Evolutionary conservation across 2,329 filamentous ascomycete genomes (phyloP).

Genomic region (Fusarium subglutinans): DNA sequence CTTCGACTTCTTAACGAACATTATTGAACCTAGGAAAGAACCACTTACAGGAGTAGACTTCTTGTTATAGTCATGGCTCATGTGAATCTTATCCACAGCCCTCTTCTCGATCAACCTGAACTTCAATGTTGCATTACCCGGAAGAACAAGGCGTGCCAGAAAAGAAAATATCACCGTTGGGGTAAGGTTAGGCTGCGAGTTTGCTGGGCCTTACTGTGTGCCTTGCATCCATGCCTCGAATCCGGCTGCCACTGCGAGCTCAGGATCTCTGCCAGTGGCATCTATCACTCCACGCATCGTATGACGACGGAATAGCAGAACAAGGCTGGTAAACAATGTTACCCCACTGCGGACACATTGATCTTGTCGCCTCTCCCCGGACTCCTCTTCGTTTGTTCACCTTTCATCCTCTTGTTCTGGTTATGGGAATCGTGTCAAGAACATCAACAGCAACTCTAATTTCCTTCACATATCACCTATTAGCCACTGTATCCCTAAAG

Average conservation of each 20-base stretch:
- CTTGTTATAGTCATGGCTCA: not conserved
- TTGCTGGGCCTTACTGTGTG: not conserved
- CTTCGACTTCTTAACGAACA: not conserved
- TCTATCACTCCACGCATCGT: not conserved
- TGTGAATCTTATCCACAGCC: not conserved
- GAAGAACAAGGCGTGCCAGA: not conserved
- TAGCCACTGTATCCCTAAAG: not conserved
- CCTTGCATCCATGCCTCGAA: not conserved
- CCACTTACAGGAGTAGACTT: not conserved
- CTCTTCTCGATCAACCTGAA: not conserved
- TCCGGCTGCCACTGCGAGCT: not conserved
- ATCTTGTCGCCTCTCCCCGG: not conserved
- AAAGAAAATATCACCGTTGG: not conserved
- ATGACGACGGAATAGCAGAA: not conserved
- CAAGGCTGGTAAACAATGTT: not conserved
- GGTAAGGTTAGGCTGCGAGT: not conserved
- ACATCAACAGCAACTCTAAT: not conserved
- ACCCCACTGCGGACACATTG: not conserved
- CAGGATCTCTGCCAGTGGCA: not conserved
- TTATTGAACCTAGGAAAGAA: not conserved
- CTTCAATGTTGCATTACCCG: not conserved
- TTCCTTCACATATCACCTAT: not conserved
- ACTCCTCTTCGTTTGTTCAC: not conserved
- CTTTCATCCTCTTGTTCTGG: not conserved
- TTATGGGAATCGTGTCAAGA: not conserved